phyloP scores from a whole-genome alignment of 208 protist species.

The Porcisia hertigi region DNA sequence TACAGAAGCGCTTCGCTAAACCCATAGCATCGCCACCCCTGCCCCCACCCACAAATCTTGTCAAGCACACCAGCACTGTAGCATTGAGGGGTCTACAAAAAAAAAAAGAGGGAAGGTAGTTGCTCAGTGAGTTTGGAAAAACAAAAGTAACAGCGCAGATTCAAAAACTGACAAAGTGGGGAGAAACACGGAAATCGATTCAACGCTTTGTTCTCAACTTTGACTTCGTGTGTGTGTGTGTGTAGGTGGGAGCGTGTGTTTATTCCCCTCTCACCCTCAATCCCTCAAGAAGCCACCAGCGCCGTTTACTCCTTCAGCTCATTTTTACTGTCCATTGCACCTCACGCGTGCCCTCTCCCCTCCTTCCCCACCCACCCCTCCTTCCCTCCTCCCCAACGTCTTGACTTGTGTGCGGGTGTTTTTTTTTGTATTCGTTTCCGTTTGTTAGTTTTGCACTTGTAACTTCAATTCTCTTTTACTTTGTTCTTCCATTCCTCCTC shows the following conservation, averaged over 20 bases:
- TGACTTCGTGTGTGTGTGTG: background rate
- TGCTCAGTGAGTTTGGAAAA: no score
- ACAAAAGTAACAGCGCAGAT: no score
- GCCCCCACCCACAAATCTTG: no score
- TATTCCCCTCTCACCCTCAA: background rate
- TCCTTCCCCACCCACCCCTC: background rate
- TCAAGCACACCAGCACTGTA: no score
- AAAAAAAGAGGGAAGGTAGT: no score
- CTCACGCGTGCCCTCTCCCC: background rate
- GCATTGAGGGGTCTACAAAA: no score
- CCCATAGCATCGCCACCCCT: background rate
- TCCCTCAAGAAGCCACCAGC: background rate
- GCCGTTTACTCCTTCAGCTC: background rate
- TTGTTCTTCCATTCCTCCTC: background rate
- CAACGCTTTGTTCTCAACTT: no score
- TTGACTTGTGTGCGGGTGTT: background rate
- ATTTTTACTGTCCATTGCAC: background rate
- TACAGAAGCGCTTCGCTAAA: no score
- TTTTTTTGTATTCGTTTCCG: background rate
- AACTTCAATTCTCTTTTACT: background rate
- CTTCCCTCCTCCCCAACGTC: background rate
- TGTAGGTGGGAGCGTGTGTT: background rate
- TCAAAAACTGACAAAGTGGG: no score
- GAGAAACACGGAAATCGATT: no score
- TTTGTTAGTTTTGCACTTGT: background rate